A percentile compares a stretch with the other conserved stretches of the same genome.
These are phyloP conservation scores for Sugiyamaella floridensis DNA, from an alignment of 805 yeast species.

Conservation along the genomic window DNA sequence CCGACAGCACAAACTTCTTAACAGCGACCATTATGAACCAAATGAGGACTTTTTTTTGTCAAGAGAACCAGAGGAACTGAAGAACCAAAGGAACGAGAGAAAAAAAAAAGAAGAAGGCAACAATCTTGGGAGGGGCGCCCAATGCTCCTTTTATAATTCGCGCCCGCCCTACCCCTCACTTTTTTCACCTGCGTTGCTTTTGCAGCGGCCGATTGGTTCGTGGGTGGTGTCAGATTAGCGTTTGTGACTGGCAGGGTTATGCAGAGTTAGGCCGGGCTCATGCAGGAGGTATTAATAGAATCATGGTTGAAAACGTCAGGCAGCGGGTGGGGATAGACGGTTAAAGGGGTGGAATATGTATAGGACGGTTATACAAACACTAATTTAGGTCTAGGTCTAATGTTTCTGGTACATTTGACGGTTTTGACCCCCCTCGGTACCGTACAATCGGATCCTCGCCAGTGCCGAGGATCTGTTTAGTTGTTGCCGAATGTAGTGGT, in stretches of 20 bases:
- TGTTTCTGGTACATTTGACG: too few relatives aligned
- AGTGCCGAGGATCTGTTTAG: too few relatives aligned
- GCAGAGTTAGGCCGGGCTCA: neutral
- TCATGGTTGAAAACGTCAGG: neutral
- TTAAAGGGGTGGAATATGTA: too few relatives aligned
- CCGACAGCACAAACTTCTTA: neutral
- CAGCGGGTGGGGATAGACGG: too few relatives aligned
- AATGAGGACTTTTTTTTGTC: too few relatives aligned
- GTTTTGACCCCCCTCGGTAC: too few relatives aligned
- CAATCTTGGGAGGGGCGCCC: neutral
- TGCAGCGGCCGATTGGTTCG: neutral
- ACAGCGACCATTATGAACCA: neutral
- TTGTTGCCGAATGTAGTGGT: too few relatives aligned
- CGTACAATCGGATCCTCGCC: too few relatives aligned
- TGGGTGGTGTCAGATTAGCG: neutral
- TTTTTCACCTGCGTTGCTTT: neutral
- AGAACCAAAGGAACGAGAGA: neutral
- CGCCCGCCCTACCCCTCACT: neutral
- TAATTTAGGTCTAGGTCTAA: too few relatives aligned
- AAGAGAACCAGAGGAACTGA: too few relatives aligned
- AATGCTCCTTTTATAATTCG: neutral
- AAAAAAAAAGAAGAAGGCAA: neutral
- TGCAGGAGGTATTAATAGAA: neutral
- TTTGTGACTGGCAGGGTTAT: neutral
- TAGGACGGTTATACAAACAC: neutral